These are phyloP conservation scores for Suillus subalutaceus DNA, from an alignment of 768 basidiomycete genomes.

Conservation along the genomic window DNA sequence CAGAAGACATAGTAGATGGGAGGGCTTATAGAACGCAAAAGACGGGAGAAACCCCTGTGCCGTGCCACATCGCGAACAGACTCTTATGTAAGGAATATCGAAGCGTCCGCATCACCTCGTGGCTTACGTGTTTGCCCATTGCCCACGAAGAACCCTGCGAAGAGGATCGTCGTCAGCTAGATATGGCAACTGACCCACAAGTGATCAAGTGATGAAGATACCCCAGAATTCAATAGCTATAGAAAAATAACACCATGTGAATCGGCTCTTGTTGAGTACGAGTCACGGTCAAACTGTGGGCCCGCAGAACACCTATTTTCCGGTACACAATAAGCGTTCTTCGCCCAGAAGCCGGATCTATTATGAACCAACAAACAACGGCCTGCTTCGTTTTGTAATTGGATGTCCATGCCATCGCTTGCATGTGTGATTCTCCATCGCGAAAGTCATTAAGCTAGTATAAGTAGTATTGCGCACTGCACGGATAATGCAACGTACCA, in stretches of 20 bases:
- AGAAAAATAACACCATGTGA: not conserved
- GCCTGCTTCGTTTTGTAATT: not conserved
- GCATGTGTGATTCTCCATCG: not conserved
- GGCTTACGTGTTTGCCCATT: not conserved
- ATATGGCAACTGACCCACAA: not conserved
- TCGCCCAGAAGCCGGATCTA: not conserved
- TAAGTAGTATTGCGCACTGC: not conserved
- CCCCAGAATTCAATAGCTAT: not conserved
- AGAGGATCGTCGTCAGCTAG: not conserved
- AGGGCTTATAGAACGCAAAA: not conserved
- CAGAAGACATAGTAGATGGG: not conserved
- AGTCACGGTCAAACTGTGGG: not conserved
- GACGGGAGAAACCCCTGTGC: constrained; percentile 4
- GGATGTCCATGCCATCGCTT: not conserved
- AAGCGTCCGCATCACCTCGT: not conserved
- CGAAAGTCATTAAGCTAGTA: not conserved
- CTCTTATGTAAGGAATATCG: not conserved
- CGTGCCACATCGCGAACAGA: not conserved
- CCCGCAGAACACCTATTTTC: not conserved
- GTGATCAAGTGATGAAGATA: not conserved
- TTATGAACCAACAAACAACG: not conserved
- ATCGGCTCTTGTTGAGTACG: not conserved
- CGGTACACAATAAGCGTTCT: not conserved
- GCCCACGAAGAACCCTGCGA: constrained; percentile 2
- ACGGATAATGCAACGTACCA: not conserved